Percentiles rank a stretch among this genome's conserved stretches.
phyloP scores from a whole-genome alignment of 805 yeast genomes.

The Candida silvicultrix region DNA sequence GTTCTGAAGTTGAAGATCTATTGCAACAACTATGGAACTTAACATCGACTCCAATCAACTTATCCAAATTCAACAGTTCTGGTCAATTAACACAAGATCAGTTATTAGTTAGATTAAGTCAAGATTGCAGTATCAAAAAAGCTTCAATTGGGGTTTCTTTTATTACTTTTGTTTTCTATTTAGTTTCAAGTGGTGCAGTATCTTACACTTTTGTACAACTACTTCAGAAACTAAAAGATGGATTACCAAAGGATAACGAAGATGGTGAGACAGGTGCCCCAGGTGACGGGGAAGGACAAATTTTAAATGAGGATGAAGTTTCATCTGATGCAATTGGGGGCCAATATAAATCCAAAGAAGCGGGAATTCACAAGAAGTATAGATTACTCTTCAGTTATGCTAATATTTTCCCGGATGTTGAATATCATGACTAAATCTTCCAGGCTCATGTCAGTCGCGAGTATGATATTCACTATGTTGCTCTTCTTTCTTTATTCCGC shows the following conservation, averaged over 20 bases:
- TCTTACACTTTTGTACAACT: background rate
- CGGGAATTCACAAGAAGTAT: background rate
- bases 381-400: background rate
- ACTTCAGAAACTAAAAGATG: background rate
- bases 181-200: conserved; percentile 8
- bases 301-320: too few relatives aligned
- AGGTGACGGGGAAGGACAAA: too few relatives aligned
- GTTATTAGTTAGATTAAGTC: conserved; percentile 9
- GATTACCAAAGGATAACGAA: background rate
- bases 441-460: too few relatives aligned
- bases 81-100: conserved; percentile 3
- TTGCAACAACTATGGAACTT: background rate
- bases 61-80: background rate
- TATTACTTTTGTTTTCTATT: conserved; percentile 8
- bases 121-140: conserved; percentile 14
- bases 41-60: background rate
- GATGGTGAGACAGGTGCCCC: background rate
- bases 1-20: background rate
- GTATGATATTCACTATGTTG: too few relatives aligned
- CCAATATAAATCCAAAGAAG: too few relatives aligned
- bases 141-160: conserved; percentile 8
- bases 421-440: background rate
- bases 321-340: too few relatives aligned
- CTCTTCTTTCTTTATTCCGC: too few relatives aligned
- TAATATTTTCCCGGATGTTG: background rate